A percentile compares a stretch with the other conserved stretches of the same genome.
phyloP scores from a whole-genome alignment of 2,329 filamentous ascomycete species.

The Botrytis cinerea region DNA sequence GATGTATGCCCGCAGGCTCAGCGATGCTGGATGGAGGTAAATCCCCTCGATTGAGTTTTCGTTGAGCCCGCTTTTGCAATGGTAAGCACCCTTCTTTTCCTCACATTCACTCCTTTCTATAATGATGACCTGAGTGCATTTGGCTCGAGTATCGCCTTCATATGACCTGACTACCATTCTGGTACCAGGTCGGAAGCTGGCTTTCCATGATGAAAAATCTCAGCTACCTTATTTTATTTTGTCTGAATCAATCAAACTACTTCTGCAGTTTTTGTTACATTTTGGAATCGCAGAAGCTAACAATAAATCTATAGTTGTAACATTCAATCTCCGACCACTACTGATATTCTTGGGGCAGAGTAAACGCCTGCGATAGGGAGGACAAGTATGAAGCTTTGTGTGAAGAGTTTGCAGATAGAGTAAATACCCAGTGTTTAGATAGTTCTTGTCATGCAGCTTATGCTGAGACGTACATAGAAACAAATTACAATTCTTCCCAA shows the following conservation, averaged over 20 bases:
- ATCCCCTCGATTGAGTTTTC: slow-evolving; percentile 42
- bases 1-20: slow-evolving; percentile 92
- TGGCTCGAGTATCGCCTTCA: slow-evolving; percentile 94
- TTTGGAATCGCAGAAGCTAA: slow-evolving; percentile 36
- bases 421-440: slow-evolving; percentile 59
- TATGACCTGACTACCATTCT: slow-evolving; percentile 71
- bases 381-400: slow-evolving; percentile 81
- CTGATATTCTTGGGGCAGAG: slow-evolving; percentile 54
- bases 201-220: slow-evolving; percentile 98
- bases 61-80: slow-evolving; percentile 36
- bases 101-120: slow-evolving; percentile 32
- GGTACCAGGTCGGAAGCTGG: slow-evolving; percentile 61
- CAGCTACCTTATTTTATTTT: slow-evolving; percentile 91
- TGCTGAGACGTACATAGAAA: slow-evolving; percentile 59
- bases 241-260: slow-evolving; percentile 66
- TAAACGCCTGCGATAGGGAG: slow-evolving; percentile 91
- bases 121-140: slow-evolving; percentile 99
- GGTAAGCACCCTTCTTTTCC: slow-evolving; percentile 41
- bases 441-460: slow-evolving; percentile 35
- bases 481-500: slow-evolving; percentile 87
- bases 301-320: slow-evolving; percentile 22
- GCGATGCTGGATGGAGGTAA: slow-evolving; percentile 96
- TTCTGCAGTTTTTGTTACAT: slow-evolving; percentile 24
- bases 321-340: background rate
- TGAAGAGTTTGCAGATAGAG: slow-evolving; percentile 81